Conservation (phyloP, 2,329 filamentous ascomycete genomes). For the Curvularia spicifera region DNA sequence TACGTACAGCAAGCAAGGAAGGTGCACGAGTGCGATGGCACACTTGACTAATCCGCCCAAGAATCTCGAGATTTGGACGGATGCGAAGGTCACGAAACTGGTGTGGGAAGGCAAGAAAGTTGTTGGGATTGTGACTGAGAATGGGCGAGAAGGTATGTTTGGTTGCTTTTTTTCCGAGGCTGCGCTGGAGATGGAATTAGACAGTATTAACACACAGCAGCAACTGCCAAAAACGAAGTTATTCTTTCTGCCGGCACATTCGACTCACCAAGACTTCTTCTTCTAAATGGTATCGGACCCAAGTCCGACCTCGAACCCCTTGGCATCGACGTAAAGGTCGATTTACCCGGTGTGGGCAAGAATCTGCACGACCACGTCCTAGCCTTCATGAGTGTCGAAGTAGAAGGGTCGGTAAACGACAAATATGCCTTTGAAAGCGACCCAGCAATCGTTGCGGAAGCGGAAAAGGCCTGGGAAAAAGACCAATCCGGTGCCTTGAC, state of each 20-base stretch:
- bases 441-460: constrained; percentile 47
- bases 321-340: constrained; percentile 51
- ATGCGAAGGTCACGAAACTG: constrained; percentile 52
- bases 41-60: constrained; percentile 51
- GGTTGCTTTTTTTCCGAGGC: background rate
- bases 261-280: constrained; percentile 50
- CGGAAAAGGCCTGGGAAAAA: constrained; percentile 53
- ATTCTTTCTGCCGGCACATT: constrained; percentile 44
- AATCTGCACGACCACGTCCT: constrained; percentile 55
- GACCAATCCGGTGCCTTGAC: constrained; percentile 41
- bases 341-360: constrained; percentile 54
- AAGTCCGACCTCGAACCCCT: constrained; percentile 50
- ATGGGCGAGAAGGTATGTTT: constrained; percentile 42
- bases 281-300: constrained; percentile 59
- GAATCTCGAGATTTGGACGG: constrained; percentile 62
- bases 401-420: constrained; percentile 47
- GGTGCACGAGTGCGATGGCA: constrained; percentile 44
- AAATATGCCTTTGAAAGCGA: constrained; percentile 50
- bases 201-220: constrained; percentile 13
- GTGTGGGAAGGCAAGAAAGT: constrained; percentile 38
- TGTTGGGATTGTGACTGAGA: constrained; percentile 35
- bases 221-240: constrained; percentile 42
- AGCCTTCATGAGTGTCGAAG: constrained; percentile 55
- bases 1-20: constrained; percentile 49
- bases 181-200: background rate